A percentile compares a stretch with the other conserved stretches of the same genome.
Evolutionary conservation across 305 asterid species (phyloP).

Genomic region (Solanum hybrid): DNA sequence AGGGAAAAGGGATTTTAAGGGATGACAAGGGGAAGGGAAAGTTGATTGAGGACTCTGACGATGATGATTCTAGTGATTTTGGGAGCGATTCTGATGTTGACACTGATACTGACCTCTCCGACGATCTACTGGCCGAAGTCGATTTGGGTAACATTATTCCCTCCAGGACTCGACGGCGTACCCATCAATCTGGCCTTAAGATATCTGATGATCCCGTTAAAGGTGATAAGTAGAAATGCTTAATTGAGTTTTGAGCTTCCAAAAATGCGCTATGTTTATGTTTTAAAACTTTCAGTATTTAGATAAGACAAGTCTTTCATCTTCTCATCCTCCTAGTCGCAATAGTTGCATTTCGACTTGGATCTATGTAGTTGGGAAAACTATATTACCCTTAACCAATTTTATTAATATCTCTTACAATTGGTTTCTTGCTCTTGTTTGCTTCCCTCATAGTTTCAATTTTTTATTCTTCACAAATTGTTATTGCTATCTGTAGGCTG

Average conservation of each 20-base stretch:
- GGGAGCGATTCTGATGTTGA: constrained; percentile 26
- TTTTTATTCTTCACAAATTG: background rate
- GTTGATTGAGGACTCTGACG: constrained; percentile 25
- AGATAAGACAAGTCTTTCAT: background rate
- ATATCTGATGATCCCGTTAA: constrained; percentile 18
- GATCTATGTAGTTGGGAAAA: background rate
- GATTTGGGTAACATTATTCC: constrained; percentile 50
- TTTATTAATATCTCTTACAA: background rate
- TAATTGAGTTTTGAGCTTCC: background rate
- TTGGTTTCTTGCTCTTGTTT: background rate
- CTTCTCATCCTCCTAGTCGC: background rate
- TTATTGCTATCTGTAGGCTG: background rate
- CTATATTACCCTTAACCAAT: background rate
- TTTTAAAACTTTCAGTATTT: background rate
- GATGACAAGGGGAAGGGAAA: constrained; percentile 34
- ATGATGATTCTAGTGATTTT: constrained; percentile 16
- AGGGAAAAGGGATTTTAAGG: constrained; percentile 22
- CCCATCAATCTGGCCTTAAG: constrained; percentile 31
- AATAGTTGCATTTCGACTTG: background rate
- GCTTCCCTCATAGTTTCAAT: background rate
- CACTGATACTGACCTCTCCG: constrained; percentile 25
- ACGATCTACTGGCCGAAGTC: constrained; percentile 26
- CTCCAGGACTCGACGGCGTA: constrained; percentile 53
- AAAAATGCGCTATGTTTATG: background rate
- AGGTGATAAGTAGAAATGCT: background rate